These are phyloP conservation scores for Wickerhamiella hasegawae DNA, from an alignment of 805 yeast genomes.

Conservation along the genomic window DNA sequence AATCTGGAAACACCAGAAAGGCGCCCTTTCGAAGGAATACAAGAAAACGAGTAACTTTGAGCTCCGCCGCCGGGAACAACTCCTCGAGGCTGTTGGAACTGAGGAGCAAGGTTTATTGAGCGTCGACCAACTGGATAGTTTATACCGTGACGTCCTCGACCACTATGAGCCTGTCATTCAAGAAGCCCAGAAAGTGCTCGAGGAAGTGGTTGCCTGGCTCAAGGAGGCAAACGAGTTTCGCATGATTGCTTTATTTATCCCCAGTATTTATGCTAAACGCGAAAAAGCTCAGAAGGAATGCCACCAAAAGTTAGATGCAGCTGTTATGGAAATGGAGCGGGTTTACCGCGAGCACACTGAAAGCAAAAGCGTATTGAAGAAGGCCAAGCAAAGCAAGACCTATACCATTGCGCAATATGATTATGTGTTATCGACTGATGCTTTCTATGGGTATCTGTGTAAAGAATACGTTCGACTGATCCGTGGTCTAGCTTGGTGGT, in stretches of 20 bases:
- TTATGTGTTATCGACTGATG: constrained; percentile 8
- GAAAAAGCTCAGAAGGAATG: constrained; percentile 2
- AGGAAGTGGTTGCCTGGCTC: constrained; percentile 11
- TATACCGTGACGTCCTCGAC: constrained; percentile 4
- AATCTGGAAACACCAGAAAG: background rate
- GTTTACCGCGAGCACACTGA: constrained; percentile 3
- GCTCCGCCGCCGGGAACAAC: constrained; percentile 1
- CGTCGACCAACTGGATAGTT: constrained; percentile 4
- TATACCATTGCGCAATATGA: constrained; percentile 1
- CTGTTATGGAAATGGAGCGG: constrained; percentile 3
- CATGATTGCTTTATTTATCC: constrained; percentile 6
- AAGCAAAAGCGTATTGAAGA: constrained; percentile 2
- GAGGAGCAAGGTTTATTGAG: background rate
- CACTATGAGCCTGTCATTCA: constrained; percentile 8
- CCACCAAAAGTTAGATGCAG: constrained; percentile 5
- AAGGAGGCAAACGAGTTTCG: constrained; percentile 14
- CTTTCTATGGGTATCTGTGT: constrained; percentile 10
- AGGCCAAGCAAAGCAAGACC: background rate
- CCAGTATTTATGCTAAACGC: constrained; percentile 5
- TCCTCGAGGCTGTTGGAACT: background rate
- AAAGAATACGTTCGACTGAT: constrained; percentile 9
- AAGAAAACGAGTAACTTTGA: constrained; percentile 4
- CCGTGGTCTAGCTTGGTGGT: constrained; percentile 10
- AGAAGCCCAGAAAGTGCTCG: constrained; percentile 8
- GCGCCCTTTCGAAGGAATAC: too few relatives aligned